These are phyloP conservation scores for Yamadazyma diddensiae DNA, from an alignment of 1,139 yeast genomes.

Conservation along the genomic window DNA sequence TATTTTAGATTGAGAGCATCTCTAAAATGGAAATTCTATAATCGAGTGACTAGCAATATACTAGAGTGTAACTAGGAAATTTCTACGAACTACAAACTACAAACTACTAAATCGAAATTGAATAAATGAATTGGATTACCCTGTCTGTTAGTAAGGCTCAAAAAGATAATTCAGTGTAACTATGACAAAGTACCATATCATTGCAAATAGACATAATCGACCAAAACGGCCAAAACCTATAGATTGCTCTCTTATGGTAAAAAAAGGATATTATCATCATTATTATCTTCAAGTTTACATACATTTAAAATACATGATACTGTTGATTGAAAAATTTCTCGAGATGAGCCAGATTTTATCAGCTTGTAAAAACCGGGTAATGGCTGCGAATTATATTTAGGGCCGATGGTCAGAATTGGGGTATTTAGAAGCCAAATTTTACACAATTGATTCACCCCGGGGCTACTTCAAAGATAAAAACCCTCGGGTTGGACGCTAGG, in stretches of 20 bases:
- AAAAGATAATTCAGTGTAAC: conserved; percentile 40
- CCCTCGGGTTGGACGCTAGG: too few relatives aligned
- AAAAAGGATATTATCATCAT: conserved; percentile 15
- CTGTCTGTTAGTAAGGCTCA: not conserved
- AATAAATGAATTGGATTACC: not conserved
- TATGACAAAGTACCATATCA: conserved; percentile 52
- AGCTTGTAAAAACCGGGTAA: too few relatives aligned
- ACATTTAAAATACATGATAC: not conserved
- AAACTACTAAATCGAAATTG: too few relatives aligned
- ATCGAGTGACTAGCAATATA: too few relatives aligned
- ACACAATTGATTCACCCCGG: too few relatives aligned
- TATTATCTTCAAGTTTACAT: conserved; percentile 7
- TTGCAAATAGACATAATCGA: conserved; percentile 36
- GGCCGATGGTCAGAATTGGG: too few relatives aligned
- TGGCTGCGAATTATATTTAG: too few relatives aligned
- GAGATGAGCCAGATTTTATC: conserved; percentile 5
- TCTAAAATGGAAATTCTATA: not conserved
- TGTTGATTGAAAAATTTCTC: conserved; percentile 2
- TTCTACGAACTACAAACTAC: too few relatives aligned
- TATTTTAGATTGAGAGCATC: conserved; percentile 7
- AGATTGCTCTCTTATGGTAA: conserved; percentile 37
- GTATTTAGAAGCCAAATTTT: too few relatives aligned
- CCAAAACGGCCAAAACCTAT: conserved; percentile 41
- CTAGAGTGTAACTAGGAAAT: too few relatives aligned
- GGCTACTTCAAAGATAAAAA: too few relatives aligned